Evolutionary conservation across 805 yeast species (phyloP), one percentile per base, ranked within the genome.

Genomic region (Metschnikowia peoriensis): DNA sequence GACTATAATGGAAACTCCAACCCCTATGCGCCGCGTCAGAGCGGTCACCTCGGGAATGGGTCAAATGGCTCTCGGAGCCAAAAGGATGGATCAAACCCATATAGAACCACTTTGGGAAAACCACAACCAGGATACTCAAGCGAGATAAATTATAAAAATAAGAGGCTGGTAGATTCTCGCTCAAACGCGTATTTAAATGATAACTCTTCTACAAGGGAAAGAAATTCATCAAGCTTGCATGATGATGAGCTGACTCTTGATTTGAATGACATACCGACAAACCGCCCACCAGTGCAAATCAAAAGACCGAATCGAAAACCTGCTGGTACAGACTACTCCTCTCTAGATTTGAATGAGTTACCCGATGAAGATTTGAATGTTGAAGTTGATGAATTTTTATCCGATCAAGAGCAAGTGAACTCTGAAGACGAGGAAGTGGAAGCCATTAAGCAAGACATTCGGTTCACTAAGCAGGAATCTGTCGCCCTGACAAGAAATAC

Each of bases 371-470:
- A 73, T 46, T 65, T 75, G 55, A 75, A 75, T 54, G 69, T 73
- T 22, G 71, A 68, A 15, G 52, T 70, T 34, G 75, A 70, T 44
- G 73, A 70, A 27, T 61, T 64, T 32, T 59, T 71, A 29, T 73
- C 75, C 2, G 70, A 71, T 44, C 71, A 74, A 38, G 71, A 73
- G 46, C 67, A 72, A 52, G 72, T 64, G 60, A 83, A 74, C 52
- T 70, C 77, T 53, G 92, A 90, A 56, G 97, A 92, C 57, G 96
- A 88, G 66, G 97, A 89, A 59, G 89, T 93, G 15, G 96, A 89
- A 65, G 88, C 83, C 43, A 83, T 93, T 57, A 90, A 88, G 66
- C 86, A 87, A 55, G 89, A 92, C 58, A 86, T 88, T 54, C 76
- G 89, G 52, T 90, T 87, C 62, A 84, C 89, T 38, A 92, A 93